Evolutionary conservation across 371 early-diverging fungal genomes (phyloP).

Genomic region (Apophysomyces ossiformis): DNA sequence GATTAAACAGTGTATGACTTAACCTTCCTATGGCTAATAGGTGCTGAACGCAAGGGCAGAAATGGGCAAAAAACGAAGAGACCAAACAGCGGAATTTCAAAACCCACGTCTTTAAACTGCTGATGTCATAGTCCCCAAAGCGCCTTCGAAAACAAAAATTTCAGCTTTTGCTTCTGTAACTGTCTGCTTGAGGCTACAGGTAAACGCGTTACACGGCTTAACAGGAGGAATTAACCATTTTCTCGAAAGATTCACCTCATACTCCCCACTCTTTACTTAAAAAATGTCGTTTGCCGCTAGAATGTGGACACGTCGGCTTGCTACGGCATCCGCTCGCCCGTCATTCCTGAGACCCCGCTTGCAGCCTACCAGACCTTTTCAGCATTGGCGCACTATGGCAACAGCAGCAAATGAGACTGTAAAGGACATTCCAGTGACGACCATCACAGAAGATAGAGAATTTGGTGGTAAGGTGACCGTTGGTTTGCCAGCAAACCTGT

Average conservation of each 20-base stretch:
- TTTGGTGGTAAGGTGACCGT: conserved; percentile 41
- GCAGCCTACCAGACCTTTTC: conserved; percentile 29
- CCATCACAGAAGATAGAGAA: conserved; percentile 48
- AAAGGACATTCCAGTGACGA: conserved; percentile 37
- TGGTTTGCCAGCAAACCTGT: background rate
- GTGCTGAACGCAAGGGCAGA: too few relatives aligned
- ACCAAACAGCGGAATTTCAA: too few relatives aligned
- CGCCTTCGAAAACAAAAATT: background rate
- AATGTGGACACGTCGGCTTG: conserved; percentile 52
- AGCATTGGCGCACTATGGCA: conserved; percentile 46
- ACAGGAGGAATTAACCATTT: background rate
- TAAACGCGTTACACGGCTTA: conserved; percentile 5
- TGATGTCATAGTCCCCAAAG: background rate
- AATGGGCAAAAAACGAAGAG: too few relatives aligned
- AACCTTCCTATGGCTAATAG: too few relatives aligned
- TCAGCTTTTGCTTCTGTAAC: background rate
- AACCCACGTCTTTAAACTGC: background rate
- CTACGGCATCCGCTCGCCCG: conserved; percentile 33
- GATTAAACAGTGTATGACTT: too few relatives aligned
- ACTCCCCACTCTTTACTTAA: conserved; percentile 27
- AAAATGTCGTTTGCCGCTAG: conserved; percentile 53
- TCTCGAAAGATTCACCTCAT: conserved; percentile 6
- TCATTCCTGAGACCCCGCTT: conserved; percentile 24
- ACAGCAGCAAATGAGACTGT: conserved; percentile 32
- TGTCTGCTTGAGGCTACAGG: conserved; percentile 11